These are phyloP conservation scores for Echinochloa phyllopogon DNA, from an alignment of 176 grass and related monocot genomes.

Conservation along the genomic window DNA sequence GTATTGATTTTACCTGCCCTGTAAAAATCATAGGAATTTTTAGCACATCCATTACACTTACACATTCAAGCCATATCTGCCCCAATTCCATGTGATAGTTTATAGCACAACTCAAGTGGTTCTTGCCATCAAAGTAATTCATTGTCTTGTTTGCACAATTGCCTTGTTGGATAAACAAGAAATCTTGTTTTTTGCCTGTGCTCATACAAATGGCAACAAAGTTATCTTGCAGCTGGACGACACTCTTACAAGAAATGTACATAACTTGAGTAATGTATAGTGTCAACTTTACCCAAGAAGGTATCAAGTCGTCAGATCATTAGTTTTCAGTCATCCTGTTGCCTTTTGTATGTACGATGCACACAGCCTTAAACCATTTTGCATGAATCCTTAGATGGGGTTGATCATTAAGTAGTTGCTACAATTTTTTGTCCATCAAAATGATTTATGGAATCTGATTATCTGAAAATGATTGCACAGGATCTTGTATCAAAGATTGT, in stretches of 20 bases:
- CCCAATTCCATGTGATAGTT: background rate
- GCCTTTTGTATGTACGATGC: background rate
- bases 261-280: background rate
- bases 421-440: background rate
- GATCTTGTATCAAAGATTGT: constrained; percentile 44
- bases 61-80: background rate
- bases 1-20: background rate
- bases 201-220: background rate
- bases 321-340: background rate
- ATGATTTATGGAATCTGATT: constrained; percentile 9
- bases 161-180: background rate
- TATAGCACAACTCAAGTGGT: background rate
- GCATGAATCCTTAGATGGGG: background rate
- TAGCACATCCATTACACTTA: background rate
- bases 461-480: constrained; percentile 32
- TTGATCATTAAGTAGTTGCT: background rate
- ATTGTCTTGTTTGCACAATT: background rate
- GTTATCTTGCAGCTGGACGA: background rate
- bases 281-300: background rate
- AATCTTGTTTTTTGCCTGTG: background rate
- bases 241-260: background rate
- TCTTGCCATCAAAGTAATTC: background rate
- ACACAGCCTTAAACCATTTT: background rate
- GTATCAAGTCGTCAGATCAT: background rate
- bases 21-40: background rate